Evolutionary conservation across 2,329 filamentous ascomycete species (phyloP).

Genomic region (Decorospora gaudefroyi): DNA sequence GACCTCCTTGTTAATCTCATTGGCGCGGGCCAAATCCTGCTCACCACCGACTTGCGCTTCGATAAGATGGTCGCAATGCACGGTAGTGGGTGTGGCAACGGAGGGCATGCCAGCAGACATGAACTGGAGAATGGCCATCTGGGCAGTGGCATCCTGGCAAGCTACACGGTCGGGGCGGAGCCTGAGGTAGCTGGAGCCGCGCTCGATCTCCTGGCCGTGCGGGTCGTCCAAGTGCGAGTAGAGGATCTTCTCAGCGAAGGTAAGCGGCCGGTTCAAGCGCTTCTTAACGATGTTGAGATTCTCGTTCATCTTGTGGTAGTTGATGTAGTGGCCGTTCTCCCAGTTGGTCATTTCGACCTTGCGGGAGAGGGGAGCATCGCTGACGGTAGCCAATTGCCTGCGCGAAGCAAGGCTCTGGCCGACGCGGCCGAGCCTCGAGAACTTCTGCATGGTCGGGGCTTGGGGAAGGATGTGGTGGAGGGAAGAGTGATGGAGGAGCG

Average conservation of each 20-base stretch:
- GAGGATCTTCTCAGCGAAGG: constrained; percentile 96
- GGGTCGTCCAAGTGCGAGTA: constrained; percentile 99
- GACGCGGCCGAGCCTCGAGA: constrained; percentile 70
- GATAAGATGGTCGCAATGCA: constrained; percentile 99
- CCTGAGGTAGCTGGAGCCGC: constrained; percentile 93
- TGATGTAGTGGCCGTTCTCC: constrained; percentile 96
- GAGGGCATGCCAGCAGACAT: constrained; percentile 98
- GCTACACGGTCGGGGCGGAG: constrained; percentile 96
- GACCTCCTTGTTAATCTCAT: constrained; percentile 97
- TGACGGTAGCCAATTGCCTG: constrained; percentile 76
- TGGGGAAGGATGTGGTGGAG: constrained; percentile 48
- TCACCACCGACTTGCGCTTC: constrained; percentile 91
- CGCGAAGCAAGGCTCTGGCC: constrained; percentile 68
- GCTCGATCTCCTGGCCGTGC: constrained; percentile 93
- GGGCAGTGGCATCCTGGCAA: constrained; percentile 98
- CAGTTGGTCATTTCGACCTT: constrained; percentile 99
- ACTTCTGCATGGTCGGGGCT: constrained; percentile 66
- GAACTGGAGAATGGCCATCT: constrained; percentile 99
- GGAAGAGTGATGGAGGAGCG: constrained; percentile 38
- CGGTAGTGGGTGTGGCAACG: constrained; percentile 90
- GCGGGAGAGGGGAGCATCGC: constrained; percentile 83
- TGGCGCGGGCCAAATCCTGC: constrained; percentile 90
- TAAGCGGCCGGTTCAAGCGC: constrained; percentile 89
- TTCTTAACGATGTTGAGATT: constrained; percentile 88
- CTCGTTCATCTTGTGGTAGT: constrained; percentile 99